Evolutionary conservation across 768 basidiomycete genomes (phyloP), one percentile per base, ranked within the genome.

Genomic region (Amanita rubescens): DNA sequence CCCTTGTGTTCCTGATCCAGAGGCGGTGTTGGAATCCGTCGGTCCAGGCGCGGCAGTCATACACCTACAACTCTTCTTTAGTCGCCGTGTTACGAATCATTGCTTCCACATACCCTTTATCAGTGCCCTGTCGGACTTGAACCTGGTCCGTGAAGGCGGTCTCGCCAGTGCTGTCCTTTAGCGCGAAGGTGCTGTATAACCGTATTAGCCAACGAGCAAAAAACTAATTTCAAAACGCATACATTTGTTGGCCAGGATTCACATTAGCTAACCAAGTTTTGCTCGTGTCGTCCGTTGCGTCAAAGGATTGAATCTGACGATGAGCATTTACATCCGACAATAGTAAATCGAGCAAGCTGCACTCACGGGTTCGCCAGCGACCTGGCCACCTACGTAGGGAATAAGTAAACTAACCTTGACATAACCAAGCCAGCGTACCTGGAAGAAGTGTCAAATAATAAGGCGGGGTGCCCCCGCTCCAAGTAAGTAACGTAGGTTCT

Each of bases 381-480:
- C 57, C 58, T 86, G 80, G 20, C 77, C 79, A 55, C 74, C 86
- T 87, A 57, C 11, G 15, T 49, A 19, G 46, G 43, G 27, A 55
- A 32, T 32, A 25, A 3, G n/a, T 47, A 24, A 44, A 8, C 39
- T 53, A 55, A 37, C 35, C 32, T 27, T 33, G 22, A 20, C 15
- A 37, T 11, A 5, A 25, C 37, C 32, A 52, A 30, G 19, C 17
- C 32, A 17, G 15, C 43, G 20, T 57, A 87, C 85, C 82, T 45
- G 86, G 87, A 37, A 85, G 58, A 49, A 85, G 58, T 9, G 78
- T 70, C 47, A 87, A 53, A 64, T 70, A 90, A 67, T 76, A 89
- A 0, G 87, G 86, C 0, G 70, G 20, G 0, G 52, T 45, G 30
- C 85, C 84, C 3, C 70, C 78, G 24, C 54, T 34, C 82, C 83